Conservation (phyloP, 495 filamentous ascomycete species). For the Tuber brumale region DNA sequence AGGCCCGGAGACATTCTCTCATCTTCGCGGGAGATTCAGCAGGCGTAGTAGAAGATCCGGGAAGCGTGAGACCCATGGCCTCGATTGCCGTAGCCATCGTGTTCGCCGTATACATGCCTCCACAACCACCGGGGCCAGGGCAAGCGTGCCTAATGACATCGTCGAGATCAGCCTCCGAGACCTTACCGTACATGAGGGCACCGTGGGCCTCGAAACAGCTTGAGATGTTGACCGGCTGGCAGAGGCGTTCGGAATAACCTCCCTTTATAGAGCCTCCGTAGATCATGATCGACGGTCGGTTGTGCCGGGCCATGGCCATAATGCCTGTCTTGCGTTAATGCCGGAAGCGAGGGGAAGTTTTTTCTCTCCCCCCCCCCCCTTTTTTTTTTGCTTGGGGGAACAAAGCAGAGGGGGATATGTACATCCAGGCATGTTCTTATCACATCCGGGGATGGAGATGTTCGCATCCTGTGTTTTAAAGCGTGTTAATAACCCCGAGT, state of each 20-base stretch:
- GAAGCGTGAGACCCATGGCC: slow-evolving; percentile 84
- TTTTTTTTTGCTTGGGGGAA: slow-evolving; percentile 5
- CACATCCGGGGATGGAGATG: slow-evolving; percentile 90
- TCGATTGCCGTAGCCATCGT: slow-evolving; percentile 97
- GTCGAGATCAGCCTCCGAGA: slow-evolving; percentile 66
- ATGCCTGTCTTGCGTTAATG: slow-evolving; percentile 41
- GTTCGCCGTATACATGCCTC: slow-evolving; percentile 95
- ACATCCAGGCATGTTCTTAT: slow-evolving; percentile 96
- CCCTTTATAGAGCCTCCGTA: slow-evolving; percentile 89
- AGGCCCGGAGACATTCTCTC: slow-evolving; percentile 82
- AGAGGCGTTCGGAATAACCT: slow-evolving; percentile 70
- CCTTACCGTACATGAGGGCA: slow-evolving; percentile 70
- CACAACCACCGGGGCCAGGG: slow-evolving; percentile 88
- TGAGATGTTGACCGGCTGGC: slow-evolving; percentile 78
- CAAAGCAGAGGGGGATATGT: slow-evolving; percentile 19
- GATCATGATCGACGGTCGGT: slow-evolving; percentile 75
- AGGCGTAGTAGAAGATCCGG: slow-evolving; percentile 84
- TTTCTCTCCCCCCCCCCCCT: too few species aligned
- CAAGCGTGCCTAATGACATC: slow-evolving; percentile 83
- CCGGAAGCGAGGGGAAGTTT: slow-evolving; percentile 5
- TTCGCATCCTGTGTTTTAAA: slow-evolving; percentile 68
- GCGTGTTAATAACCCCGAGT: slow-evolving; percentile 29
- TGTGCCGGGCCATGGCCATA: slow-evolving; percentile 84
- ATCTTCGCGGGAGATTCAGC: slow-evolving; percentile 82
- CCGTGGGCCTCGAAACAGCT: slow-evolving; percentile 88